Evolutionary conservation across 2,329 filamentous ascomycete genomes (phyloP).

Genomic region (Chaetomiaceae sp.): DNA sequence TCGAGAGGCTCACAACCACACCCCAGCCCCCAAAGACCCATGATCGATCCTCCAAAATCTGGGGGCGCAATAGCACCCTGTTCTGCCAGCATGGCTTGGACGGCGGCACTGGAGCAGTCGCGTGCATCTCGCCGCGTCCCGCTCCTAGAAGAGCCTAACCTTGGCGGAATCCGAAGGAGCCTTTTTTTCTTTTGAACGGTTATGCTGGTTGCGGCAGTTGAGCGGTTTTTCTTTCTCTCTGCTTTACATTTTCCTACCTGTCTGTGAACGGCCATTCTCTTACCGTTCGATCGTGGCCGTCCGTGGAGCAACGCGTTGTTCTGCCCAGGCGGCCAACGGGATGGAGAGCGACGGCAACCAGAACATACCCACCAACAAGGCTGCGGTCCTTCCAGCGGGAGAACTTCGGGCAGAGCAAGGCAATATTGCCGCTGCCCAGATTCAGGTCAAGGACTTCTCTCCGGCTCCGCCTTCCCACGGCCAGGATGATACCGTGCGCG

Average conservation of each 20-base stretch:
- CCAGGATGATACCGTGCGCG: background rate
- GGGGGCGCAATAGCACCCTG: no score
- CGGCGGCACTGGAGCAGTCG: background rate
- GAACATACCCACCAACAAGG: slow-evolving; percentile 2
- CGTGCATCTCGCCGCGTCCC: slow-evolving; percentile 1
- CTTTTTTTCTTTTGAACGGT: no score
- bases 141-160: background rate
- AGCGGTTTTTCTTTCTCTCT: background rate
- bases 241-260: background rate
- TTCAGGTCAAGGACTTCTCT: slow-evolving; percentile 10
- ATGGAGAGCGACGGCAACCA: slow-evolving; percentile 5
- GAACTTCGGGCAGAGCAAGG: no score
- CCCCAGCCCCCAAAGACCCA: slow-evolving; percentile 1
- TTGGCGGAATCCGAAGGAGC: background rate
- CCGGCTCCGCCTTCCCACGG: background rate
- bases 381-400: slow-evolving; percentile 1
- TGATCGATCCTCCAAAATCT: slow-evolving; percentile 2
- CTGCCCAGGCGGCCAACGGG: background rate
- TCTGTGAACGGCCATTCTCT: background rate
- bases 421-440: background rate
- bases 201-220: background rate
- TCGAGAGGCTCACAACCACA: background rate
- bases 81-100: background rate
- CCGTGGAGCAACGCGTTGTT: background rate
- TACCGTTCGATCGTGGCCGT: background rate